phyloP scores from a whole-genome alignment of 2,329 filamentous ascomycete genomes.

The Shiraia bambusicola region DNA sequence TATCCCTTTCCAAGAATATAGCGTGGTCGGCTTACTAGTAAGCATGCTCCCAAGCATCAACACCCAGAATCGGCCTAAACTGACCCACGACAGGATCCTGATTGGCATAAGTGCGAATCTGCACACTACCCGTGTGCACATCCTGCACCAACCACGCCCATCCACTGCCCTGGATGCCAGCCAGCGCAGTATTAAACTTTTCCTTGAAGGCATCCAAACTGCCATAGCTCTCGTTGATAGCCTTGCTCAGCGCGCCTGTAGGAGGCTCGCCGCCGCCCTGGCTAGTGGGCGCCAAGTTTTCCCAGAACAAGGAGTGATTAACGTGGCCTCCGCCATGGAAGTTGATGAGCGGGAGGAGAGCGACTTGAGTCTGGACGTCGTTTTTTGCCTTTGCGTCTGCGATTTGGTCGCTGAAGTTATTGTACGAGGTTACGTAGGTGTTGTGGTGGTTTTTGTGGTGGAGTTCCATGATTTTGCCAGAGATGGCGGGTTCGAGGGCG shows the following conservation, averaged over 20 bases:
- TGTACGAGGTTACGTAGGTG: constrained; percentile 89
- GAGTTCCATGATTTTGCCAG: constrained; percentile 92
- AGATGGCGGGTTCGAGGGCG: constrained; percentile 82
- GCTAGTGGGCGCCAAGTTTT: constrained; percentile 67
- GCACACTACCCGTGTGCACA: constrained; percentile 60
- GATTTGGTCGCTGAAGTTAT: constrained; percentile 73
- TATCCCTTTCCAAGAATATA: background rate
- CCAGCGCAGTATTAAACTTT: constrained; percentile 64
- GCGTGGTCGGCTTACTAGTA: constrained; percentile 66
- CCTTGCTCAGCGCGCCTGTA: constrained; percentile 57
- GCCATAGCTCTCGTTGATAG: constrained; percentile 62
- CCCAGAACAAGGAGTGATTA: constrained; percentile 70
- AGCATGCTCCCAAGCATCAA: constrained; percentile 96
- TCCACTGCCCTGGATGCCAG: constrained; percentile 65
- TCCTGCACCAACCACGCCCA: constrained; percentile 67
- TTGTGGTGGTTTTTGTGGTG: constrained; percentile 95
- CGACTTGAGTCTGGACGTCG: constrained; percentile 57
- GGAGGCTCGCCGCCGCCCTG: constrained; percentile 68
- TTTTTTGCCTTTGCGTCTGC: constrained; percentile 57
- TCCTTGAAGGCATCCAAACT: constrained; percentile 61
- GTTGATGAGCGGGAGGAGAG: constrained; percentile 61
- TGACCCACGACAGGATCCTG: constrained; percentile 87
- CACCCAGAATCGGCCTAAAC: constrained; percentile 78
- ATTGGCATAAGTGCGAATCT: constrained; percentile 74
- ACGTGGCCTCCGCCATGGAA: constrained; percentile 69